phyloP scores from a whole-genome alignment of 345 rosid genomes.

The Boechera divaricarpa region DNA sequence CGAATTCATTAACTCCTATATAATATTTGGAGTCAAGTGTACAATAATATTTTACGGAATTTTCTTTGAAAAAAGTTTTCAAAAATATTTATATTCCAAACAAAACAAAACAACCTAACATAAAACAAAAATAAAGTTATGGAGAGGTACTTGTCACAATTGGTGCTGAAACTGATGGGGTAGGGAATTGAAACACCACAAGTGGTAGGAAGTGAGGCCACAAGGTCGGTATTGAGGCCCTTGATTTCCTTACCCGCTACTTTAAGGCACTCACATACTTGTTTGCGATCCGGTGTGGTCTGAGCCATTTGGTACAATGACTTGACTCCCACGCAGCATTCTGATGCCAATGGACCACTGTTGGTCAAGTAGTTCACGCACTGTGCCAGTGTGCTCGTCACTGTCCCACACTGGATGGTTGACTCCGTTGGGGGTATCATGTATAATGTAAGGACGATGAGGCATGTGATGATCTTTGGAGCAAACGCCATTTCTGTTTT shows the following conservation, averaged over 20 bases:
- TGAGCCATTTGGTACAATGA: slow-evolving; percentile 44
- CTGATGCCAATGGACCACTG: slow-evolving; percentile 28
- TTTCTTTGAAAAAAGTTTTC: not conserved
- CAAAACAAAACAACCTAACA: not conserved
- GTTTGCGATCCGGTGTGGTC: slow-evolving; percentile 58
- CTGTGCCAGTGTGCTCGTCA: slow-evolving; percentile 34
- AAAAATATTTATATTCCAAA: not conserved
- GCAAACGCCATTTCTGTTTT: slow-evolving; percentile 40
- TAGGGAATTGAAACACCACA: slow-evolving; percentile 63
- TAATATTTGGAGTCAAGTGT: not conserved
- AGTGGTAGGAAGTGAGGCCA: slow-evolving; percentile 49
- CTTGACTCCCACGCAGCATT: slow-evolving; percentile 58
- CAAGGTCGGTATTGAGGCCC: slow-evolving; percentile 36
- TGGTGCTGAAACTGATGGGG: slow-evolving; percentile 57
- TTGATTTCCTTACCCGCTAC: slow-evolving; percentile 9
- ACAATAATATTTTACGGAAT: not conserved
- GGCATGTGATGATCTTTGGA: slow-evolving; percentile 40
- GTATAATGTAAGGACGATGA: slow-evolving; percentile 22
- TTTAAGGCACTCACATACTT: slow-evolving; percentile 56
- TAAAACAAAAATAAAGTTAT: slow-evolving; percentile 2
- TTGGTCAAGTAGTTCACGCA: slow-evolving; percentile 48
- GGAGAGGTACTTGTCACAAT: slow-evolving; percentile 54
- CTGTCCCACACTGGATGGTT: slow-evolving; percentile 48
- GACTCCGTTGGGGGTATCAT: slow-evolving; percentile 40
- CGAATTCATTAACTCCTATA: not conserved